A percentile compares a stretch with the other conserved stretches of the same genome.
These are phyloP conservation scores for Apiotrichum veenhuisii DNA, from an alignment of 1,284 basidiomycete species.

Conservation along the genomic window DNA sequence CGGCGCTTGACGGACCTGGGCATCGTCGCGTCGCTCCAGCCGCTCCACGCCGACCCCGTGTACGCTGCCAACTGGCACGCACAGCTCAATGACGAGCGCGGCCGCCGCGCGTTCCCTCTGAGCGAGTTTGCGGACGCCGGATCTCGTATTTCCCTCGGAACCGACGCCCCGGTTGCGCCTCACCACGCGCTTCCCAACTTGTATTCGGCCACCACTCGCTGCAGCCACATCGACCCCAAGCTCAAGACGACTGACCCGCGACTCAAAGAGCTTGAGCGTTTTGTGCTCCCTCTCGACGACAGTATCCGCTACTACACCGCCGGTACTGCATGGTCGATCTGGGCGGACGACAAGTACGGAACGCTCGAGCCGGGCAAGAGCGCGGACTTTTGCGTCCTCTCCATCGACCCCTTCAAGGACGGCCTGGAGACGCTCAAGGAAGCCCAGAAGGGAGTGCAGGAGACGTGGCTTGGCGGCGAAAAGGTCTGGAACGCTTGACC, in stretches of 20 bases:
- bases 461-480: conserved; percentile 31
- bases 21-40: conserved; percentile 31
- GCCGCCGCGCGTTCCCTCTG: conserved; percentile 29
- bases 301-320: conserved; percentile 24
- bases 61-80: conserved; percentile 25
- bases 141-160: conserved; percentile 27
- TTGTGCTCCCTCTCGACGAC: conserved; percentile 15
- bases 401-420: conserved; percentile 30
- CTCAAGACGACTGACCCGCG: conserved; percentile 10
- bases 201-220: conserved; percentile 30
- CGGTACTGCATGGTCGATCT: conserved; percentile 21
- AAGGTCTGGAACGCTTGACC: conserved; percentile 10
- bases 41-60: conserved; percentile 33
- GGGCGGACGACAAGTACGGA: conserved; percentile 18
- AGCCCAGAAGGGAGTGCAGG: conserved; percentile 24
- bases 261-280: conserved; percentile 12
- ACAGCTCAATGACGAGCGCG: conserved; percentile 25
- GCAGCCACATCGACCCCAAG: conserved; percentile 22
- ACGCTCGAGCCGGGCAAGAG: conserved; percentile 24
- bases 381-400: conserved; percentile 31
- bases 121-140: conserved; percentile 25
- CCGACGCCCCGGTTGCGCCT: conserved; percentile 31
- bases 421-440: conserved; percentile 23
- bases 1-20: conserved; percentile 23
- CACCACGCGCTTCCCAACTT: conserved; percentile 29